Evolutionary conservation across 169 alveolate species (phyloP).

Genomic region (Eimeria sp.): DNA sequence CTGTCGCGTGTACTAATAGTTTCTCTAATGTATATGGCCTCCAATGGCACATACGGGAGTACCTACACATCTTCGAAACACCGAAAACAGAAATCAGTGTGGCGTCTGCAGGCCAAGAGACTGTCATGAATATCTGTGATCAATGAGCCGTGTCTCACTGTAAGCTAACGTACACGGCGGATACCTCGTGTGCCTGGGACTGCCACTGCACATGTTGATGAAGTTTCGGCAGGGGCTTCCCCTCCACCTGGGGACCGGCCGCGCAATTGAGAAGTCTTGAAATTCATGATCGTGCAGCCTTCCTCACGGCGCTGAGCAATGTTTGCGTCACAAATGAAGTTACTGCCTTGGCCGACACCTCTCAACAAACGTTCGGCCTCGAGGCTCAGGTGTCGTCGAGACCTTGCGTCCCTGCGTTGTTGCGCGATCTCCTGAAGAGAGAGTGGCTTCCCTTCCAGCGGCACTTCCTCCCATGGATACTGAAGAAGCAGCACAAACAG

Average conservation of each 20-base stretch:
- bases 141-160: background rate
- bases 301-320: background rate
- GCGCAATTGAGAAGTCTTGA: background rate
- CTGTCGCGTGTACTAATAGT: background rate
- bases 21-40: background rate
- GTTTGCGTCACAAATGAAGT: slow-evolving; percentile 43
- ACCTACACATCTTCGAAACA: background rate
- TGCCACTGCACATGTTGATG: background rate
- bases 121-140: background rate
- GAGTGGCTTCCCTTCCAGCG: slow-evolving; percentile 57
- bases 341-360: slow-evolving; percentile 13
- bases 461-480: slow-evolving; percentile 76
- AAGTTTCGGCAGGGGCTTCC: background rate
- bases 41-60: background rate
- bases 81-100: slow-evolving; percentile 9
- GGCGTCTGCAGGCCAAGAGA: background rate
- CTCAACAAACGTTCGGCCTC: slow-evolving; percentile 62
- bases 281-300: background rate
- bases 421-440: slow-evolving; percentile 36
- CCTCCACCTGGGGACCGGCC: slow-evolving; percentile 33
- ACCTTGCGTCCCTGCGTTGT: slow-evolving; percentile 49
- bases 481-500: slow-evolving; percentile 29
- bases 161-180: slow-evolving; percentile 63
- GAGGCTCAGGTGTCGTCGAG: slow-evolving; percentile 42
- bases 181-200: slow-evolving; percentile 25